Percentiles rank a stretch among this genome's conserved stretches.
phyloP scores from a whole-genome alignment of 164 flowering plant genomes.

The Platanus orientalis region DNA sequence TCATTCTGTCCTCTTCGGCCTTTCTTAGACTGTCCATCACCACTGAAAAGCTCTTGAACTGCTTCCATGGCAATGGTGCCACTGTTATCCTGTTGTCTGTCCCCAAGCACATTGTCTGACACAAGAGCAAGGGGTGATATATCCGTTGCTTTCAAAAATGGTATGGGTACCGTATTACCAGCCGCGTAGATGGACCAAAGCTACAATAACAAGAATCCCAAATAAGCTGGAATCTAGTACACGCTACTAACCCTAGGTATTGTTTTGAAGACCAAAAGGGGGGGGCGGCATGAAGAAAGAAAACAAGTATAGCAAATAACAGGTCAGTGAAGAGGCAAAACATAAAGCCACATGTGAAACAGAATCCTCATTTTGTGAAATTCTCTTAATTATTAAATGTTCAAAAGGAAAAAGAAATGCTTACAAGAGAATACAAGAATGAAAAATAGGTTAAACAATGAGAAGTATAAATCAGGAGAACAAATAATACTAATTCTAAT shows the following conservation, averaged over 20 bases:
- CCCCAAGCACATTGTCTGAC: conserved; percentile 68
- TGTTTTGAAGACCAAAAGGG: too few species aligned
- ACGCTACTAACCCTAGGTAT: too few species aligned
- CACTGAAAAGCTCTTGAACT: conserved; percentile 84
- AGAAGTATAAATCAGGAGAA: too few species aligned
- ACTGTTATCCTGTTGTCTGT: conserved; percentile 37
- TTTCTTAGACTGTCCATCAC: conserved; percentile 80
- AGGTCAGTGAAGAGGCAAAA: not conserved
- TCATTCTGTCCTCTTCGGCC: conserved; percentile 86
- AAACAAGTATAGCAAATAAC: too few species aligned
- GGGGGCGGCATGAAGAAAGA: too few species aligned
- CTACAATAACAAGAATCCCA: conserved; percentile 40
- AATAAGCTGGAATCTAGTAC: not conserved
- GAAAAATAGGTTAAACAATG: too few species aligned
- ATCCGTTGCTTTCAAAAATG: conserved; percentile 91
- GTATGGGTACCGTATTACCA: conserved; percentile 96
- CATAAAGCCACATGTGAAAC: not conserved
- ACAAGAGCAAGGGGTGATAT: conserved; percentile 94
- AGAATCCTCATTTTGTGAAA: not conserved
- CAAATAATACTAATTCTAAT: too few species aligned
- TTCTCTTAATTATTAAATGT: not conserved
- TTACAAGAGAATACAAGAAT: too few species aligned
- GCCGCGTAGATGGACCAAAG: conserved; percentile 97
- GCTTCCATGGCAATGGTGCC: conserved; percentile 65
- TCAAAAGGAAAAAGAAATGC: too few species aligned